Percentiles rank a stretch among this genome's conserved stretches.
Evolutionary conservation across 352 stramenopile species (phyloP).

Genomic region (Plasmopara halstedii): DNA sequence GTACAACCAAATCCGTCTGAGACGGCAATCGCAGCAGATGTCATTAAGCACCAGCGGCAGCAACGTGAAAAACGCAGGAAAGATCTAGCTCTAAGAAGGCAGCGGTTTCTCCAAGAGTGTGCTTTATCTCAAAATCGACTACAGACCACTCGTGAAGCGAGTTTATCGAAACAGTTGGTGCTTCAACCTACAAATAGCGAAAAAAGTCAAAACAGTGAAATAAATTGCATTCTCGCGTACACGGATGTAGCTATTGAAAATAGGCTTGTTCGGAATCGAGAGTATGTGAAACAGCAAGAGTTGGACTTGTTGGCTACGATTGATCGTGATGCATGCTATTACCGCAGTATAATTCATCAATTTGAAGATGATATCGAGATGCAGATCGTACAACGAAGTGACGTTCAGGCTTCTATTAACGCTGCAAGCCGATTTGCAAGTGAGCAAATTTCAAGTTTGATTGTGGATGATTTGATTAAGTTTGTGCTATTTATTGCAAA

Average conservation of each 20-base stretch:
- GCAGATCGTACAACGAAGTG: slow-evolving; percentile 29
- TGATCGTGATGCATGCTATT: slow-evolving; percentile 42
- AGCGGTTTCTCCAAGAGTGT: slow-evolving; percentile 58
- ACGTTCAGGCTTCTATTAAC: slow-evolving; percentile 24
- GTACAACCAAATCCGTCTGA: slow-evolving; percentile 15
- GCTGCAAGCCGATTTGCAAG: slow-evolving; percentile 34
- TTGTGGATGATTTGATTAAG: slow-evolving; percentile 46
- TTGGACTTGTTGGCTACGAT: slow-evolving; percentile 35
- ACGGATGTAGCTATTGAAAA: slow-evolving; percentile 66
- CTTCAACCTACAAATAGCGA: slow-evolving; percentile 46
- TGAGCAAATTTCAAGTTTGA: slow-evolving; percentile 26
- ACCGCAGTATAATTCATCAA: slow-evolving; percentile 44
- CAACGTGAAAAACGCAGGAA: slow-evolving; percentile 50
- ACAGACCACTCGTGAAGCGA: slow-evolving; percentile 16
- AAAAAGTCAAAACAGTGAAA: slow-evolving; percentile 23
- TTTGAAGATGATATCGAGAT: slow-evolving; percentile 58
- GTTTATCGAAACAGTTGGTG: slow-evolving; percentile 34
- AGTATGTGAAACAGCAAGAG: slow-evolving; percentile 45
- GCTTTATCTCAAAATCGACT: slow-evolving; percentile 26
- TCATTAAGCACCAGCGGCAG: slow-evolving; percentile 46
- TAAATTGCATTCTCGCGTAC: slow-evolving; percentile 52
- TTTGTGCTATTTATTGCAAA: slow-evolving; percentile 48
- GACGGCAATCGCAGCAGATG: slow-evolving; percentile 14
- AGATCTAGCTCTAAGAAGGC: slow-evolving; percentile 36
- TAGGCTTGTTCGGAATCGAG: slow-evolving; percentile 29